Conservation (phyloP, 2,329 filamentous ascomycete genomes). For the Nigrospora sphaerica region DNA sequence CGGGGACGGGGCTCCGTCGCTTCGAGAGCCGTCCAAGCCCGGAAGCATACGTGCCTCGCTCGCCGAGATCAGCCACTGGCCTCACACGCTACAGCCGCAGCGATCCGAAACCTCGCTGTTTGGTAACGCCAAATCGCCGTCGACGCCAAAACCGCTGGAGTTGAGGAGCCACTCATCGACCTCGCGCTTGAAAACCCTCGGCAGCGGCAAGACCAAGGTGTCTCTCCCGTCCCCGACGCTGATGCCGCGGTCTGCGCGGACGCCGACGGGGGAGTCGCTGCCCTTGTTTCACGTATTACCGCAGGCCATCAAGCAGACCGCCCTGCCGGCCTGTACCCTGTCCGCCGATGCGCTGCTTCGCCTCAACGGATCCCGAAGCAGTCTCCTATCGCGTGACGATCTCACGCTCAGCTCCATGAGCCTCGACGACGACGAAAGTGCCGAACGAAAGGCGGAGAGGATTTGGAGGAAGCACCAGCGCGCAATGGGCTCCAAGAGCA, state of each 20-base stretch:
- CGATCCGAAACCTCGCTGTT: slow-evolving; percentile 27
- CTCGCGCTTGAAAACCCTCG: slow-evolving; percentile 6
- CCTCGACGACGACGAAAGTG: slow-evolving; percentile 17
- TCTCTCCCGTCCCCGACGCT: neutral
- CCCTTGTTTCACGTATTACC: slow-evolving; percentile 83
- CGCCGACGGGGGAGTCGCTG: slow-evolving; percentile 54
- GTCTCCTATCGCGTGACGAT: slow-evolving; percentile 26
- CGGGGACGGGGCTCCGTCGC: slow-evolving; percentile 19
- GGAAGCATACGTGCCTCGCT: slow-evolving; percentile 37
- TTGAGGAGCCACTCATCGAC: slow-evolving; percentile 3
- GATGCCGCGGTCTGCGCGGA: neutral
- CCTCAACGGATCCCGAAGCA: slow-evolving; percentile 45
- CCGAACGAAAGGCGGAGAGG: slow-evolving; percentile 30
- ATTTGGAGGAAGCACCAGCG: slow-evolving; percentile 40
- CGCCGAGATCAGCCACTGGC: slow-evolving; percentile 36
- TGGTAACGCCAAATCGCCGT: slow-evolving; percentile 2
- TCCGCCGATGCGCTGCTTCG: slow-evolving; percentile 65
- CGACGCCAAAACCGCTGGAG: slow-evolving; percentile 3
- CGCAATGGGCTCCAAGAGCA: slow-evolving; percentile 30
- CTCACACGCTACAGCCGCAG: slow-evolving; percentile 25
- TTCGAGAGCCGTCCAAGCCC: slow-evolving; percentile 23
- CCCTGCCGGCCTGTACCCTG: slow-evolving; percentile 58
- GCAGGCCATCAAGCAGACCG: slow-evolving; percentile 71
- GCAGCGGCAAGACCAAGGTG: slow-evolving; percentile 8
- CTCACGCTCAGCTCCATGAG: slow-evolving; percentile 16